Evolutionary conservation across 176 grass and related monocot species (phyloP).

Genomic region (Raddia guianensis): DNA sequence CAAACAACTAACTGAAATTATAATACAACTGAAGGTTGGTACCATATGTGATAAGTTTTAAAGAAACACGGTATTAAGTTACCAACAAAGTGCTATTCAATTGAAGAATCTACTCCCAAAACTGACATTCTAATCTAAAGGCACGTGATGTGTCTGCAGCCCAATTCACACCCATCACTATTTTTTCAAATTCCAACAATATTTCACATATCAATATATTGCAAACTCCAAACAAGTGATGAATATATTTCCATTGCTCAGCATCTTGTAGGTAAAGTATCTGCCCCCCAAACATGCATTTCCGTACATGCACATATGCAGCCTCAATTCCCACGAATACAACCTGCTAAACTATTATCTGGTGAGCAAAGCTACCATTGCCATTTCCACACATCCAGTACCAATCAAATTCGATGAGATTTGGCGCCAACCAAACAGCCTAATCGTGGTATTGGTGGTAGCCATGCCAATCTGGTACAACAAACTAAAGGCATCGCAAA

Average conservation of each 20-base stretch:
- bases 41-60: not conserved
- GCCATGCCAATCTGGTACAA: conserved; percentile 2
- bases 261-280: not conserved
- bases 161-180: not conserved
- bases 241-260: not conserved
- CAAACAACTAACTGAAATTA: not conserved
- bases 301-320: not conserved
- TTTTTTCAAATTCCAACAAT: not conserved
- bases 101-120: not conserved
- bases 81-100: conserved; percentile 2
- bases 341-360: not conserved
- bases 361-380: not conserved
- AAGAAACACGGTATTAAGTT: not conserved
- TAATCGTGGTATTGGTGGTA: not conserved
- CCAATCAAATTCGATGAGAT: conserved; percentile 13
- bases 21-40: not conserved
- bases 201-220: no score
- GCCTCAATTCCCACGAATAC: not conserved
- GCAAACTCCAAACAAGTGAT: not conserved
- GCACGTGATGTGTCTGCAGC: not conserved
- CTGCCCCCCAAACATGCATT: not conserved
- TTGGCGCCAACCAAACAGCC: not conserved
- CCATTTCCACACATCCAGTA: not conserved
- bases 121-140: not conserved
- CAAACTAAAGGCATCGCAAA: conserved; percentile 4